phyloP scores from a whole-genome alignment of 257 asterid genomes.

The Ophiorrhiza pumila region DNA sequence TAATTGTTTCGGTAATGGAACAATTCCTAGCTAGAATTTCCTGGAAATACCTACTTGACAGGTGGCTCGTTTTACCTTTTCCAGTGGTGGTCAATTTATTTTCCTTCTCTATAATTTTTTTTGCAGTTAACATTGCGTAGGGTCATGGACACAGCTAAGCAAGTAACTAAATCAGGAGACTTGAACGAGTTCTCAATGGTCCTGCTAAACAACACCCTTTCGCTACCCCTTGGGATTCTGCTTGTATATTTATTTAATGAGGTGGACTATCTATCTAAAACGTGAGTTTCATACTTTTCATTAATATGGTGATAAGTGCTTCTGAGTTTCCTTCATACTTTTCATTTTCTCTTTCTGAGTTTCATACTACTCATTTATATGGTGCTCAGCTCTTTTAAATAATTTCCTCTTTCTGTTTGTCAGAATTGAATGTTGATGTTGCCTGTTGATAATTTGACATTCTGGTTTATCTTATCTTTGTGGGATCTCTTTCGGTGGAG shows the following conservation, averaged over 20 bases:
- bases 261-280: slow-evolving; percentile 68
- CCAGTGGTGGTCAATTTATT: slow-evolving; percentile 4
- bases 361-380: too few relatives aligned
- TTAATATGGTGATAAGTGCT: neutral
- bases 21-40: too few relatives aligned
- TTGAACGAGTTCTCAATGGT: slow-evolving; percentile 93
- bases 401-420: neutral
- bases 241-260: slow-evolving; percentile 71
- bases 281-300: slow-evolving; percentile 52
- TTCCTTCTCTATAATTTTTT: neutral
- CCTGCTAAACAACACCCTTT: slow-evolving; percentile 81
- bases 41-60: neutral
- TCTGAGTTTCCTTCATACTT: neutral
- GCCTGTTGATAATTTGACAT: neutral
- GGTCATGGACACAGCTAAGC: slow-evolving; percentile 93
- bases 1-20: neutral
- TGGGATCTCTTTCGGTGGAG: neutral
- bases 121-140: slow-evolving; percentile 82
- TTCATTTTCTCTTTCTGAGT: neutral
- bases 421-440: neutral
- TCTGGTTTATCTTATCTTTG: neutral
- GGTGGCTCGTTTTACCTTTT: neutral
- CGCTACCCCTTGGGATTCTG: slow-evolving; percentile 70
- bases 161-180: slow-evolving; percentile 82
- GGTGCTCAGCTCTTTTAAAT: too few relatives aligned